These are phyloP conservation scores for Sordariomycetes sp. DNA, from an alignment of 2,329 filamentous ascomycete species.

Conservation along the genomic window DNA sequence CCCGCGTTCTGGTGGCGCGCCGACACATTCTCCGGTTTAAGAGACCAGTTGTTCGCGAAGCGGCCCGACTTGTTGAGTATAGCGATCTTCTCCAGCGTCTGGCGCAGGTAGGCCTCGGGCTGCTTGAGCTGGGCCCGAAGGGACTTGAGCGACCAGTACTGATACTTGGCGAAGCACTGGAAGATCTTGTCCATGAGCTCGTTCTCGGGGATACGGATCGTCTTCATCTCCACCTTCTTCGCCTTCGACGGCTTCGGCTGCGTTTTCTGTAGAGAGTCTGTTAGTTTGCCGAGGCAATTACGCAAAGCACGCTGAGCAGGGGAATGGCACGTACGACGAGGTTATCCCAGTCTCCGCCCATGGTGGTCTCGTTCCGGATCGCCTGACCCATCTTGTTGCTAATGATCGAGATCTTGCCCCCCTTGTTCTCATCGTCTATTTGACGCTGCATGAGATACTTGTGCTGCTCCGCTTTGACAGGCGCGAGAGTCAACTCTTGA, in stretches of 20 bases:
- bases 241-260: slow-evolving; percentile 34
- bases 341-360: slow-evolving; percentile 22
- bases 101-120: slow-evolving; percentile 84
- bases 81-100: slow-evolving; percentile 72
- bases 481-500: slow-evolving; percentile 65
- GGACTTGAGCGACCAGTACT: slow-evolving; percentile 88
- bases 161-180: slow-evolving; percentile 69
- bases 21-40: slow-evolving; percentile 52
- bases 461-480: slow-evolving; percentile 59
- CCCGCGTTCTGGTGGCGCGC: slow-evolving; percentile 23
- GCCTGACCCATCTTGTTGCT: slow-evolving; percentile 24
- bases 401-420: slow-evolving; percentile 22
- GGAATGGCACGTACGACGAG: slow-evolving; percentile 41
- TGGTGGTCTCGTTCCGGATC: slow-evolving; percentile 6
- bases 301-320: background rate
- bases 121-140: slow-evolving; percentile 68
- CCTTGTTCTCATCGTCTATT: slow-evolving; percentile 37
- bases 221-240: slow-evolving; percentile 65
- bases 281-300: slow-evolving; percentile 3
- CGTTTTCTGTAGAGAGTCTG: slow-evolving; percentile 30
- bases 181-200: slow-evolving; percentile 80
- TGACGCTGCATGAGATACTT: slow-evolving; percentile 46
- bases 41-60: slow-evolving; percentile 75
- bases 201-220: slow-evolving; percentile 78
- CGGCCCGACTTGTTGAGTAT: slow-evolving; percentile 69